These are phyloP conservation scores for Ogataea populi-albae DNA, from an alignment of 805 yeast genomes.

Conservation along the genomic window DNA sequence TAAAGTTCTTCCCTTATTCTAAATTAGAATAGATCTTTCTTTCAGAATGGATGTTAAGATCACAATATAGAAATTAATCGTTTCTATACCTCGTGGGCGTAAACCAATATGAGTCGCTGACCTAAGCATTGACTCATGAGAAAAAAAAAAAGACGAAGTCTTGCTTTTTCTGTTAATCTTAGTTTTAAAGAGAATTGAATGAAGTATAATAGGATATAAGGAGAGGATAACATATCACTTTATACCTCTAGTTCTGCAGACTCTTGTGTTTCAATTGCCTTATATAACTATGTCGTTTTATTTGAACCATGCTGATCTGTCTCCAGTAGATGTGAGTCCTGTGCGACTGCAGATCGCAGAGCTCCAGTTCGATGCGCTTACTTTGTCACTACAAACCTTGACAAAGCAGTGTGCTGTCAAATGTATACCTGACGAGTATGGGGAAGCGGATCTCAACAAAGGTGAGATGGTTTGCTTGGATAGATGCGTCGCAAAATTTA, in stretches of 20 bases:
- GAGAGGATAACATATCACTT: too few species aligned
- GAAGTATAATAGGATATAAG: too few species aligned
- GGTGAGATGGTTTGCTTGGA: slow-evolving; percentile 84
- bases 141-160: too few species aligned
- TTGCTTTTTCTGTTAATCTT: too few species aligned
- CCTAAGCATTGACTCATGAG: too few species aligned
- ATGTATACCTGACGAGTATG: slow-evolving; percentile 83
- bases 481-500: slow-evolving; percentile 82
- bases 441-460: slow-evolving; percentile 78
- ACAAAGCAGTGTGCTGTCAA: slow-evolving; percentile 63
- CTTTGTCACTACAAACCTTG: slow-evolving; percentile 46
- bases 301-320: slow-evolving; percentile 42
- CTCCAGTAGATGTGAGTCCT: slow-evolving; percentile 51
- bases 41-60: too few species aligned
- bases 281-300: slow-evolving; percentile 60
- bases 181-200: too few species aligned
- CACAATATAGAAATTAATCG: too few species aligned
- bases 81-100: too few species aligned
- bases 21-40: too few species aligned
- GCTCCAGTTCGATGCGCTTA: slow-evolving; percentile 66
- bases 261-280: background rate
- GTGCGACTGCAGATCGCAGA: slow-evolving; percentile 62
- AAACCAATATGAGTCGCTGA: too few species aligned
- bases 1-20: too few species aligned
- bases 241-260: background rate